Evolutionary conservation across 2,329 filamentous ascomycete genomes (phyloP).

Genomic region (Byssochlamys sp.): DNA sequence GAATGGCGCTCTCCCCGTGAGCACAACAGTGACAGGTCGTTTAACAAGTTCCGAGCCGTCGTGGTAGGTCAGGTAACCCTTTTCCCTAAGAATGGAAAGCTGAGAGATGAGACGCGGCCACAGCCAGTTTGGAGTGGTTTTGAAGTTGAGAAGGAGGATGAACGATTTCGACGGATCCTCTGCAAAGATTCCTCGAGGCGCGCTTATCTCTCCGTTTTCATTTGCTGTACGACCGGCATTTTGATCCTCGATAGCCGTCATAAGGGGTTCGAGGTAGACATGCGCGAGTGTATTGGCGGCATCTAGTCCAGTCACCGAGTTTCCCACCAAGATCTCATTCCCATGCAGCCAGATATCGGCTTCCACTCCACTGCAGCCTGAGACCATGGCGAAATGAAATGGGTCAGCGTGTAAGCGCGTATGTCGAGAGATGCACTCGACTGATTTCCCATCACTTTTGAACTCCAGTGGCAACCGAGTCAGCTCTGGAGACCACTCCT

Average conservation of each 20-base stretch:
- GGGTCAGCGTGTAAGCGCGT: slow-evolving; percentile 11
- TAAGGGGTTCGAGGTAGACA: slow-evolving; percentile 16
- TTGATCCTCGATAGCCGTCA: slow-evolving; percentile 8
- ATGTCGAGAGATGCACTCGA: slow-evolving; percentile 14
- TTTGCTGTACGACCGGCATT: slow-evolving; percentile 2
- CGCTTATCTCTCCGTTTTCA: neutral
- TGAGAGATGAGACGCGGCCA: slow-evolving; percentile 13
- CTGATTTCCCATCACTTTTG: slow-evolving; percentile 5
- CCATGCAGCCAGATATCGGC: slow-evolving; percentile 17
- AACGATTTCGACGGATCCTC: slow-evolving; percentile 9
- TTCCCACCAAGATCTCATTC: slow-evolving; percentile 15
- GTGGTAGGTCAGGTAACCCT: slow-evolving; percentile 16
- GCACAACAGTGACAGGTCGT: slow-evolving; percentile 16
- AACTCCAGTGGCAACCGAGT: slow-evolving; percentile 9
- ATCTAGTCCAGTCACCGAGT: slow-evolving; percentile 4
- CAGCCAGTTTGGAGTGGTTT: slow-evolving; percentile 8
- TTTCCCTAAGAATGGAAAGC: slow-evolving; percentile 11
- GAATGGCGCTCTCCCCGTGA: slow-evolving; percentile 8
- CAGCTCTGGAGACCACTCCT: slow-evolving; percentile 1
- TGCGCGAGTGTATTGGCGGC: slow-evolving; percentile 10
- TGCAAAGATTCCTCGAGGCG: slow-evolving; percentile 6
- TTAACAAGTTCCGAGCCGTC: slow-evolving; percentile 11
- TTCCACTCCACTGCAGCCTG: slow-evolving; percentile 18
- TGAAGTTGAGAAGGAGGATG: slow-evolving; percentile 16
- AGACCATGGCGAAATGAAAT: slow-evolving; percentile 12